These are phyloP conservation scores for Ophiocordyceps camponoti-floridani DNA, from an alignment of 2,329 filamentous ascomycete genomes.

Conservation along the genomic window DNA sequence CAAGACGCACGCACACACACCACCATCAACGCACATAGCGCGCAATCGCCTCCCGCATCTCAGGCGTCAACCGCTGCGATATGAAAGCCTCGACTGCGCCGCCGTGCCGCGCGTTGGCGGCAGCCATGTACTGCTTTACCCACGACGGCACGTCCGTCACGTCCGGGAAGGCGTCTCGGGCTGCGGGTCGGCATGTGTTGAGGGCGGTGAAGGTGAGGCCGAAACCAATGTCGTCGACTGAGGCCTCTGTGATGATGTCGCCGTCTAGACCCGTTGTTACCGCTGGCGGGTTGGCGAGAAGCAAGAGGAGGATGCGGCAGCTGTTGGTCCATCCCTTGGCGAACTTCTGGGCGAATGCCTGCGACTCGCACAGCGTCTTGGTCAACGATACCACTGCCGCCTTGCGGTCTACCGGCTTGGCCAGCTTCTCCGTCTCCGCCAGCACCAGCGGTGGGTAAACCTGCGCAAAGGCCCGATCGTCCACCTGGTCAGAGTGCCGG, in stretches of 20 bases:
- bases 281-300: slow-evolving; percentile 71
- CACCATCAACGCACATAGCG: slow-evolving; percentile 26
- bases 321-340: slow-evolving; percentile 84
- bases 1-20: too few species aligned
- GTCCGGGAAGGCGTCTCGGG: slow-evolving; percentile 71
- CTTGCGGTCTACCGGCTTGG: slow-evolving; percentile 79
- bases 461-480: slow-evolving; percentile 61
- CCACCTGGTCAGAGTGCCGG: slow-evolving; percentile 62
- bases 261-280: slow-evolving; percentile 47
- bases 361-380: slow-evolving; percentile 75
- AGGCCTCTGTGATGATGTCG: slow-evolving; percentile 68
- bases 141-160: slow-evolving; percentile 67
- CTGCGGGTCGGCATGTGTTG: slow-evolving; percentile 66
- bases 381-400: slow-evolving; percentile 83
- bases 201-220: slow-evolving; percentile 87
- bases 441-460: slow-evolving; percentile 81
- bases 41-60: slow-evolving; percentile 35
- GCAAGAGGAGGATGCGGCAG: slow-evolving; percentile 71
- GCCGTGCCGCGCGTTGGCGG: slow-evolving; percentile 55
- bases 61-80: slow-evolving; percentile 46
- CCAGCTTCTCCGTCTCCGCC: slow-evolving; percentile 73
- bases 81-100: slow-evolving; percentile 58
- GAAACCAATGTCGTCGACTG: slow-evolving; percentile 89
- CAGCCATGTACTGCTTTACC: slow-evolving; percentile 63
- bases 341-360: slow-evolving; percentile 66